These are phyloP conservation scores for Dactylonectria macrodidyma DNA, from an alignment of 2,329 filamentous ascomycete species.

Conservation along the genomic window DNA sequence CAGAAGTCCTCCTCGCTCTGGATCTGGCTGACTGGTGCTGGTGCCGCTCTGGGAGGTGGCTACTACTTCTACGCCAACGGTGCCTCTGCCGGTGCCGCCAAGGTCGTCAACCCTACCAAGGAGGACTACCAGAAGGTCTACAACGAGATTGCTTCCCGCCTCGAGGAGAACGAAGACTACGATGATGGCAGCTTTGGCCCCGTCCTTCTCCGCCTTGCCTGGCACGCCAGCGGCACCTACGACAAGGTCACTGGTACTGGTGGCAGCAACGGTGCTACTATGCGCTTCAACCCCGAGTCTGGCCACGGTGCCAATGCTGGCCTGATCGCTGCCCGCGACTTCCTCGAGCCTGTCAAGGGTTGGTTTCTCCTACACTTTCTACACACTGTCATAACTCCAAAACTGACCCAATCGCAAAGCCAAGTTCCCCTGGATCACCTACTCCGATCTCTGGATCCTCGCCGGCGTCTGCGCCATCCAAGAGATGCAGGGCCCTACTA, in stretches of 20 bases:
- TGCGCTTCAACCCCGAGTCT: constrained; percentile 92
- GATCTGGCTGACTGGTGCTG: constrained; percentile 72
- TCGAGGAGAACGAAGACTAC: constrained; percentile 94
- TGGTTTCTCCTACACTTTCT: constrained; percentile 49
- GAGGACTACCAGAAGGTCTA: constrained; percentile 97
- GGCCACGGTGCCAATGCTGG: constrained; percentile 96
- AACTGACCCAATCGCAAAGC: constrained; percentile 41
- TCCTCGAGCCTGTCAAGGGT: constrained; percentile 93
- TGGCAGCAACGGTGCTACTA: constrained; percentile 95
- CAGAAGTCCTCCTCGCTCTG: constrained; percentile 65
- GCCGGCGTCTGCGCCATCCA: constrained; percentile 88
- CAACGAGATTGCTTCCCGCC: constrained; percentile 82
- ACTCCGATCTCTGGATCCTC: constrained; percentile 98
- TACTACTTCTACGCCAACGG: constrained; percentile 77
- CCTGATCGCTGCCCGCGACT: constrained; percentile 87
- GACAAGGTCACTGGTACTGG: constrained; percentile 91
- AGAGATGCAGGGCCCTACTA: constrained; percentile 91
- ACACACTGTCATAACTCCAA: background rate
- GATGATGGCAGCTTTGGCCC: constrained; percentile 97
- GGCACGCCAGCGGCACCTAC: constrained; percentile 95
- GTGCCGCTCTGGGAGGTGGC: constrained; percentile 73
- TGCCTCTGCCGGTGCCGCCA: constrained; percentile 63
- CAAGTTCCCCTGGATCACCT: constrained; percentile 94
- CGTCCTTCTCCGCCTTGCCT: constrained; percentile 90
- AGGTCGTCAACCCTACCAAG: constrained; percentile 80